Evolutionary conservation across 805 yeast species (phyloP), one percentile per base, ranked within the genome.

Genomic region (Lachancea waltii): DNA sequence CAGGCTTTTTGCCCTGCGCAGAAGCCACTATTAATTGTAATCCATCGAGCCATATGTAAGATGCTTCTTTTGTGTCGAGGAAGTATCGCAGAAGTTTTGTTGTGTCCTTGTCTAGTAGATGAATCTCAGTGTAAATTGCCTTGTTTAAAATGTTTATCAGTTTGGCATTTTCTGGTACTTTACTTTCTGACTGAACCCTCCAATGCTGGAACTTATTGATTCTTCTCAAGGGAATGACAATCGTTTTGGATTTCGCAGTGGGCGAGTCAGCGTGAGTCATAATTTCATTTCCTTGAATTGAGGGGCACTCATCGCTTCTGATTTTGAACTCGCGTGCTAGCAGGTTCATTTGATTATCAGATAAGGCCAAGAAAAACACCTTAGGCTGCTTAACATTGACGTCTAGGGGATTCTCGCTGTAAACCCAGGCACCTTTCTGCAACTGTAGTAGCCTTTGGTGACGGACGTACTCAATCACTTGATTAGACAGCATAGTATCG

Each of bases 351-450:
- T 81, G 72, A 53, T 81, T 79, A 9, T 89, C 83, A 2, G 89
- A 79, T 30, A 84, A 60, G 7, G 76, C 64, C 34, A 81, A 67
- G 53, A 73, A 83, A 54, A 69, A 77, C 42, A 67, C 67, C 45
- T 68, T 71, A 8, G 66, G 65, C 24, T 51, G 44, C 24, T 47
- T 51, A 25, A 50, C 47, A 28, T 41, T 41, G 8, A 36, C 30
- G 33, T 49, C 56, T 9, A 60, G 44, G 15, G 82, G 86, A 36
- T 70, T 64, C 25, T 78, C 81, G 1, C 79, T 70, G 53, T 68
- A 81, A 10, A 82, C 89, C 95, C 95, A 85, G 2, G 83, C 72
- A 1, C 95, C 95, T 50, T 73, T 77, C 19, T 85, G 76, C 34
- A 85, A 61, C 52, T 77, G 79, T 41, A 82, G 60, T 32, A 81